A percentile compares a stretch with the other conserved stretches of the same genome.
Conservation (phyloP, 140 eudicot species). For the Ambrosia hybrid region DNA sequence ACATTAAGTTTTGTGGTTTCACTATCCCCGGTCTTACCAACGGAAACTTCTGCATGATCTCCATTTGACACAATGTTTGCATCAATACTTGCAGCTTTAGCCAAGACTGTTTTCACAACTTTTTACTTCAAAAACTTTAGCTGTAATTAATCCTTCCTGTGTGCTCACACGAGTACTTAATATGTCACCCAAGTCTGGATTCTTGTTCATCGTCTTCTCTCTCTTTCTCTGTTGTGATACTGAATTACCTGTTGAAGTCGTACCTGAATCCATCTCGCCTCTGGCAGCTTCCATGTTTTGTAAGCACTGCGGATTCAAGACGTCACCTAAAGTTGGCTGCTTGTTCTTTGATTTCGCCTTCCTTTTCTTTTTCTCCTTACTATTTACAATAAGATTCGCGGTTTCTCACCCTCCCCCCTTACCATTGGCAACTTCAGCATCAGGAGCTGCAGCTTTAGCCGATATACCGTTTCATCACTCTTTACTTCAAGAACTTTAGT, state of each 20-base stretch:
- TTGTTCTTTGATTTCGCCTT: background rate
- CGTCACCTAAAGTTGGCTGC: constrained; percentile 16
- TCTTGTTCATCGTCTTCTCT: background rate
- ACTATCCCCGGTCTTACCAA: background rate
- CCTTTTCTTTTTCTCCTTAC: constrained; percentile 4
- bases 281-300: constrained; percentile 13
- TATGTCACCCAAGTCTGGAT: background rate
- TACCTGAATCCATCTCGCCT: background rate
- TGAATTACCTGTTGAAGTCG: constrained; percentile 4
- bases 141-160: background rate
- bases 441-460: constrained; percentile 19
- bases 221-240: constrained; percentile 10
- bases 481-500: constrained; percentile 4
- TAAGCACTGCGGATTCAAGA: background rate
- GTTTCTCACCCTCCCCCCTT: background rate
- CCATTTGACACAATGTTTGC: background rate
- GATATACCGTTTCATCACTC: background rate
- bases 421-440: constrained; percentile 16
- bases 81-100: constrained; percentile 6
- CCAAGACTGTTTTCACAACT: background rate
- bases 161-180: background rate
- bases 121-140: background rate
- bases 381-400: constrained; percentile 8
- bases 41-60: background rate
- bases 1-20: background rate